Evolutionary conservation across 2,329 filamentous ascomycete species (phyloP).

Genomic region (Aspergillus sp.): DNA sequence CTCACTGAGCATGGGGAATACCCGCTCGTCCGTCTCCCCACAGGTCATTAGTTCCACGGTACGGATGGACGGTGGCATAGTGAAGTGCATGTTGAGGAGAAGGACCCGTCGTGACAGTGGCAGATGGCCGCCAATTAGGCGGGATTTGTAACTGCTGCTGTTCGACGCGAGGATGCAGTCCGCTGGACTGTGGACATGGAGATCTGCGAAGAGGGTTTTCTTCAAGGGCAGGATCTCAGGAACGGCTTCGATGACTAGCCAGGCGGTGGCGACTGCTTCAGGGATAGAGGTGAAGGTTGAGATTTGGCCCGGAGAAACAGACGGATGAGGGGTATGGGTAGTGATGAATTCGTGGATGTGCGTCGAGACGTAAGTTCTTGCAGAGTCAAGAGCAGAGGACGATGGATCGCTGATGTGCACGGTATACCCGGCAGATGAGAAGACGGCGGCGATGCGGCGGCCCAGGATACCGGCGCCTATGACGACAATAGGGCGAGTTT

Average conservation of each 20-base stretch:
- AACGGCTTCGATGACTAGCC: slow-evolving; percentile 58
- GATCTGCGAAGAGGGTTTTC: slow-evolving; percentile 46
- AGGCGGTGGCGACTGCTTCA: slow-evolving; percentile 48
- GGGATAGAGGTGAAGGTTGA: too few species aligned
- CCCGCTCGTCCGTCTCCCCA: slow-evolving; percentile 45
- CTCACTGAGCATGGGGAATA: slow-evolving; percentile 52
- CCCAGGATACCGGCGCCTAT: too few species aligned
- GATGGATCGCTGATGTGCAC: too few species aligned
- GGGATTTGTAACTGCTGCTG: slow-evolving; percentile 46
- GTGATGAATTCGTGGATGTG: too few species aligned
- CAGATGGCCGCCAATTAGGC: slow-evolving; percentile 50
- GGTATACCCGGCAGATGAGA: too few species aligned
- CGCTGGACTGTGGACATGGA: slow-evolving; percentile 45
- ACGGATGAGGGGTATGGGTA: too few species aligned
- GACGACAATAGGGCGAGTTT: too few species aligned
- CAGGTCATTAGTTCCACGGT: slow-evolving; percentile 57
- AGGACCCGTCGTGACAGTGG: slow-evolving; percentile 37
- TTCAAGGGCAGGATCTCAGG: slow-evolving; percentile 55
- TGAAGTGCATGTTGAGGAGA: slow-evolving; percentile 56
- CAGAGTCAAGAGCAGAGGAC: too few species aligned
- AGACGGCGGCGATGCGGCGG: too few species aligned
- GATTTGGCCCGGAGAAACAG: too few species aligned
- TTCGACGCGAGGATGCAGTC: slow-evolving; percentile 51
- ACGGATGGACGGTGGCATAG: slow-evolving; percentile 50
- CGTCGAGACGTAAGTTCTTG: too few species aligned